phyloP scores from a whole-genome alignment of 805 yeast species.

The Saccharomycopsis sp. region DNA sequence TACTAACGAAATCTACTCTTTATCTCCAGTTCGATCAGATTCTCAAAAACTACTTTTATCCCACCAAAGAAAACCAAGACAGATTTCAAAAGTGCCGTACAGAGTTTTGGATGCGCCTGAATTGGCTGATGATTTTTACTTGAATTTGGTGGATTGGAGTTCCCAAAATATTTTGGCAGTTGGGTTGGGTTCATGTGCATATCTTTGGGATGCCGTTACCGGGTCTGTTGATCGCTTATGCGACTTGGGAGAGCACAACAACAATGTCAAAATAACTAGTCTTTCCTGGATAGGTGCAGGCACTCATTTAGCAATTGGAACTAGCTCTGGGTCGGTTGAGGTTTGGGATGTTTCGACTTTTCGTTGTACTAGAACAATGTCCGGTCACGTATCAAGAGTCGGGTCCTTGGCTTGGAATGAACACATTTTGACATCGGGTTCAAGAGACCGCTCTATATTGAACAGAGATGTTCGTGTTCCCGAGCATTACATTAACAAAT shows the following conservation, averaged over 20 bases:
- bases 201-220: conserved; percentile 81
- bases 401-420: conserved; percentile 92
- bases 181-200: conserved; percentile 80
- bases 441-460: conserved; percentile 72
- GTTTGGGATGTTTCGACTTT: conserved; percentile 87
- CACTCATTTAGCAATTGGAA: conserved; percentile 89
- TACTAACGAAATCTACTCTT: conserved; percentile 66
- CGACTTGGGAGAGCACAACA: conserved; percentile 59
- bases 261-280: conserved; percentile 60
- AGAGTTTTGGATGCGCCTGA: conserved; percentile 95
- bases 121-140: conserved; percentile 84
- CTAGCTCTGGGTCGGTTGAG: conserved; percentile 77
- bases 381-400: conserved; percentile 81
- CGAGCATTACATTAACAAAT: conserved; percentile 64
- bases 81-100: conserved; percentile 79
- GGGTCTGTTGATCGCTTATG: conserved; percentile 79
- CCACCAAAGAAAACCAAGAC: conserved; percentile 72
- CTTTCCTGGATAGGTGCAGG: conserved; percentile 93
- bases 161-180: conserved; percentile 81
- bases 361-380: conserved; percentile 81
- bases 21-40: conserved; percentile 84
- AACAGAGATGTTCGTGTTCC: conserved; percentile 89
- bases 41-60: conserved; percentile 70
- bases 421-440: conserved; percentile 79
- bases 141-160: conserved; percentile 94